A percentile compares a stretch with the other conserved stretches of the same genome.
Conservation (phyloP, 768 basidiomycete species). For the Collybiopsis luxurians region DNA sequence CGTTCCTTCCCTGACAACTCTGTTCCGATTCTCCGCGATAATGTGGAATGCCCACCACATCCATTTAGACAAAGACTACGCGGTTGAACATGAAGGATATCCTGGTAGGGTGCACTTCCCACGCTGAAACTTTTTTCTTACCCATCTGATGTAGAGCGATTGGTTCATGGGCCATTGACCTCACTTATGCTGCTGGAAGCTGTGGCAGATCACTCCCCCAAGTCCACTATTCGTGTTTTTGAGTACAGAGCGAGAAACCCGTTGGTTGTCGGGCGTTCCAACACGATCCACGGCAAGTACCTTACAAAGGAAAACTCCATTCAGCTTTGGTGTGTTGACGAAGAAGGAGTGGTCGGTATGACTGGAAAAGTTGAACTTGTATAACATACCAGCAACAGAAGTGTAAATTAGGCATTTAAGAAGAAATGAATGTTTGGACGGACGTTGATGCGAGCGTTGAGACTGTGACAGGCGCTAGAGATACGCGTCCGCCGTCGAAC, state of each 20-base stretch:
- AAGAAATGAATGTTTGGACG: no score
- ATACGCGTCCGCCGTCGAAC: no score
- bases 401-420: no score
- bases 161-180: constrained; percentile 85
- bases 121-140: background rate
- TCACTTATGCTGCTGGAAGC: constrained; percentile 76
- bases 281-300: constrained; percentile 37
- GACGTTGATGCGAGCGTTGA: no score
- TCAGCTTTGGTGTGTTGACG: constrained; percentile 39
- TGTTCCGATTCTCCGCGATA: constrained; percentile 85
- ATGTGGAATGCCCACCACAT: constrained; percentile 87
- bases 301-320: constrained; percentile 21
- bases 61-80: constrained; percentile 77
- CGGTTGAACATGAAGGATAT: constrained; percentile 66
- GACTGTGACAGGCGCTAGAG: no score
- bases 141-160: constrained; percentile 47
- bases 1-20: constrained; percentile 62
- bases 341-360: constrained; percentile 37
- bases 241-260: constrained; percentile 60
- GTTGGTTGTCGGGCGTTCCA: constrained; percentile 36
- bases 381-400: background rate
- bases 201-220: constrained; percentile 47
- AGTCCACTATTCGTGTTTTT: constrained; percentile 46
- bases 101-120: constrained; percentile 41
- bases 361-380: constrained; percentile 41